Base-by-base conservation (phyloP, 116 monocot species). In the Phalaenopsis hybrid region DNA sequence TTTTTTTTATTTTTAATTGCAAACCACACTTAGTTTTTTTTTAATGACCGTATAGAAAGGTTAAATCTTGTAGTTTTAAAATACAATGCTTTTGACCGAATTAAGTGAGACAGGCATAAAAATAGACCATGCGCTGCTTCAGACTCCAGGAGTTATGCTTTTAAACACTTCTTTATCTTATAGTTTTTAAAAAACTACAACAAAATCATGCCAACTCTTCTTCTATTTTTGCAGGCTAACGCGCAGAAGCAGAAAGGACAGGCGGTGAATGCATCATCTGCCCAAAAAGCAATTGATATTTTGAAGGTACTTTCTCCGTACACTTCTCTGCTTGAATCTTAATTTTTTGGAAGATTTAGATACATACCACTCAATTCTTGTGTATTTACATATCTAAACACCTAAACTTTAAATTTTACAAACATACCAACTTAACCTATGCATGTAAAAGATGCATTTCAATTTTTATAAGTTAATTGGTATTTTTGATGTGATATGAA, bases 221-320 rank as follows among this genome's bases (percentile, higher is more conserved):
- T 72, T 72, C 17, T 70, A 7, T 7, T 75, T 50, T 21, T 43
- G 21, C 86, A 95, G 95, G 88, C 77, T 59, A 92, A 87, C 85
- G 89, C 88, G 37, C 94, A 94, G 89, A 97, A 94, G 85, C 97
- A 94, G 44, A 97, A 97, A 79, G 89, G 92, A 13, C 90, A 89
- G 77, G 74, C 73, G 20, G 86, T 83, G 21, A 85, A 89, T 84
- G 50, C 91, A 79, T 58, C 91, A 51, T 91, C 94, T 81, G 84
- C 94, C 16, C 90, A 92, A 78, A 91, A 93, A 51, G 91, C 97
- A 77, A 88, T 97, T 82, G 90, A 94, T 86, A 83, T 94, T 21
- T 85, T 94, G 44, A 97, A 91, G 91, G 94, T 96, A 81, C 21
- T 75, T 48, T 75, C 75, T 10, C 46, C n/a, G 46, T n/a, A n/a